Evolutionary conservation across 306 rosid species (phyloP), one percentile per base, ranked within the genome.

Genomic region (Gleditsia sinensis): DNA sequence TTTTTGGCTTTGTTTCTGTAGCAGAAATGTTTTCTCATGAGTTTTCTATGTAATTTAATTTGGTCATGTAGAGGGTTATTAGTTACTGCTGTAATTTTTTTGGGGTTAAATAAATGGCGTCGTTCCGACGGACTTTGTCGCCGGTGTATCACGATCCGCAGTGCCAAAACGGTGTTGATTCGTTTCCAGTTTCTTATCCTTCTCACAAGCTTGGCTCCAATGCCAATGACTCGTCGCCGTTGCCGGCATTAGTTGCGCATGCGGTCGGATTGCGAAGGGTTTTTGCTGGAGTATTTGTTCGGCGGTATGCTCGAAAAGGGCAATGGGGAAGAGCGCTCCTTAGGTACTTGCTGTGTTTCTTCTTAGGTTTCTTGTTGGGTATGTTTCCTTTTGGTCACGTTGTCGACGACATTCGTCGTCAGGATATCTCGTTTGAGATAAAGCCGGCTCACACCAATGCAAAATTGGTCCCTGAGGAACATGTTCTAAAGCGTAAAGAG

Each of bases 61-160:
- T 69, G 55, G 43, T 67, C 67, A 78, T 69, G 58, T 68, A 65
- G 67, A 2, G 17, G 14, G 46, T 68, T 9, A 11, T 25, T 28
- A 21, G 3, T 66, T 32, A 28, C 67, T 65, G 25, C 62, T 54
- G 16, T 34, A 9, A 16, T 30, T 72, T 42, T 24, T 37, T 11
- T 60, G 34, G 0, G 57, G 10, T 42, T 42, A 9, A 75, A 61
- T 72, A 78, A 75, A 93, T 93, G 98, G 96, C 94, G 68, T 91
- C 97, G 53, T 76, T 93, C 69, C 98, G 98, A 19, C 88, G 98
- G 34, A 89, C 97, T 55, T 83, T 85, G 0, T 89, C 96, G 80
- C 98, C 97, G 84, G 89, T 87, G 27, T 85, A 80, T 74, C 82
- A 72, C 13, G 96, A 89, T 71, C 90, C 92, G 46, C 61, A 58